phyloP scores from a whole-genome alignment of 805 yeast genomes.

The Kazachstania taianensis region DNA sequence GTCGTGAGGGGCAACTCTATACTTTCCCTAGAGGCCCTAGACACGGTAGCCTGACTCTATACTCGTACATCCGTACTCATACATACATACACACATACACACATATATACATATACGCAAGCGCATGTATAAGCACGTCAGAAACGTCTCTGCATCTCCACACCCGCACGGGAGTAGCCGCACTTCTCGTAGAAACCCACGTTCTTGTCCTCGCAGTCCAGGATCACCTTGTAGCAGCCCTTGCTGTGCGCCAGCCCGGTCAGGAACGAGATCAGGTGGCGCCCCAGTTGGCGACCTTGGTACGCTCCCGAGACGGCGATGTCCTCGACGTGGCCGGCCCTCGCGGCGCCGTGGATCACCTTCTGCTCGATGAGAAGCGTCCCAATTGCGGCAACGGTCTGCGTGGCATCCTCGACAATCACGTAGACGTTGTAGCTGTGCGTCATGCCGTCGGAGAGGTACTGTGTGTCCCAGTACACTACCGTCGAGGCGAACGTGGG shows the following conservation, averaged over 20 bases:
- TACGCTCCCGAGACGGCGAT: constrained; percentile 66
- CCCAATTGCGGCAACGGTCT: constrained; percentile 73
- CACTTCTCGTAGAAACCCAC: constrained; percentile 84
- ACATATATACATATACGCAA: not conserved
- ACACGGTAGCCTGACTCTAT: constrained; percentile 9
- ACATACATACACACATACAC: no score
- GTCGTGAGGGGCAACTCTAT: constrained; percentile 75
- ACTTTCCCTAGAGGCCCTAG: constrained; percentile 51
- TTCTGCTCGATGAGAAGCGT: constrained; percentile 71
- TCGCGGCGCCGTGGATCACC: constrained; percentile 72
- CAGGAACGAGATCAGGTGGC: constrained; percentile 50
- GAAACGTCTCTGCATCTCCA: constrained; percentile 45
- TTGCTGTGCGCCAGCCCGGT: constrained; percentile 44
- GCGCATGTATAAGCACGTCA: not conserved
- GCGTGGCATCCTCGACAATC: constrained; percentile 40
- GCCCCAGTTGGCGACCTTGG: constrained; percentile 81
- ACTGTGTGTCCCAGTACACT: constrained; percentile 44
- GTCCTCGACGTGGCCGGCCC: constrained; percentile 91
- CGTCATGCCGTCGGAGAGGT: constrained; percentile 9
- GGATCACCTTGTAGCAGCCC: constrained; percentile 81
- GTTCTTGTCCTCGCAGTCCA: constrained; percentile 81
- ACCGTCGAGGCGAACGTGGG: constrained; percentile 42
- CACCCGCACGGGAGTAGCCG: constrained; percentile 56
- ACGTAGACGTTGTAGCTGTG: constrained; percentile 59
- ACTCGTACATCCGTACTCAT: not conserved